A percentile compares a stretch with the other conserved stretches of the same genome.
Conservation (phyloP, 2,329 filamentous ascomycete genomes). For the Fusarium sp. region DNA sequence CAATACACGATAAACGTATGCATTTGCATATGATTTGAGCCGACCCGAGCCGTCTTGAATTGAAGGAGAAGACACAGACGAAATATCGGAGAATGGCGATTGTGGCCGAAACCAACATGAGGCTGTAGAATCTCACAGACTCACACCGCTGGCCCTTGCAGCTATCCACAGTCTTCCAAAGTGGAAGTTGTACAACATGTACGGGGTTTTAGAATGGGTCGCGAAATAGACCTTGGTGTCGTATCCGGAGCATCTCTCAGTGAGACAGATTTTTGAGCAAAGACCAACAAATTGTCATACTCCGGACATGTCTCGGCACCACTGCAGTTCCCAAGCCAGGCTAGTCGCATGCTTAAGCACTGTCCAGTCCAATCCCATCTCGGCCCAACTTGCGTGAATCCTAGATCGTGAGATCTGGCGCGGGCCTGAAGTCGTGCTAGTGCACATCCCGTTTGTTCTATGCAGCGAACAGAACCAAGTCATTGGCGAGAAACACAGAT, state of each 20-base stretch:
- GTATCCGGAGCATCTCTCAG: slow-evolving; percentile 2
- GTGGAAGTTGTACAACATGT: slow-evolving; percentile 29
- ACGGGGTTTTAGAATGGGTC: slow-evolving; percentile 22
- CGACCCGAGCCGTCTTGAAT: slow-evolving; percentile 8
- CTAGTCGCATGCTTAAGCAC: slow-evolving; percentile 31
- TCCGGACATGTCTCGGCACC: slow-evolving; percentile 43
- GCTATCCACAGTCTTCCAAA: slow-evolving; percentile 32
- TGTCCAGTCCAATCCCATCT: slow-evolving; percentile 28
- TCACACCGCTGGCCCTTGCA: slow-evolving; percentile 17
- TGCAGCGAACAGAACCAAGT: slow-evolving; percentile 27
- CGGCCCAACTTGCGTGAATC: slow-evolving; percentile 39
- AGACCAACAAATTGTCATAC: slow-evolving; percentile 9
- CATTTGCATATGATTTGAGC: slow-evolving; percentile 24
- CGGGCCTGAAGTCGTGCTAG: slow-evolving; percentile 38
- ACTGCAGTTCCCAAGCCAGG: slow-evolving; percentile 25
- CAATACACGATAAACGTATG: slow-evolving; percentile 3
- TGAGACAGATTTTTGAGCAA: slow-evolving; percentile 20
- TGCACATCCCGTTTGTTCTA: slow-evolving; percentile 36
- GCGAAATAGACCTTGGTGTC: slow-evolving; percentile 18
- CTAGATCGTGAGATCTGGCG: slow-evolving; percentile 45
- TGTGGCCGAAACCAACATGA: slow-evolving; percentile 10
- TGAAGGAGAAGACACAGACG: not conserved
- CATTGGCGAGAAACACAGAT: slow-evolving; percentile 32
- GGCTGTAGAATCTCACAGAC: slow-evolving; percentile 8
- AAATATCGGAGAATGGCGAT: not conserved